Evolutionary conservation across 2,329 filamentous ascomycete species (phyloP), one percentile per base, ranked within the genome.

Genomic region (Sclerotinia trifoliorum): DNA sequence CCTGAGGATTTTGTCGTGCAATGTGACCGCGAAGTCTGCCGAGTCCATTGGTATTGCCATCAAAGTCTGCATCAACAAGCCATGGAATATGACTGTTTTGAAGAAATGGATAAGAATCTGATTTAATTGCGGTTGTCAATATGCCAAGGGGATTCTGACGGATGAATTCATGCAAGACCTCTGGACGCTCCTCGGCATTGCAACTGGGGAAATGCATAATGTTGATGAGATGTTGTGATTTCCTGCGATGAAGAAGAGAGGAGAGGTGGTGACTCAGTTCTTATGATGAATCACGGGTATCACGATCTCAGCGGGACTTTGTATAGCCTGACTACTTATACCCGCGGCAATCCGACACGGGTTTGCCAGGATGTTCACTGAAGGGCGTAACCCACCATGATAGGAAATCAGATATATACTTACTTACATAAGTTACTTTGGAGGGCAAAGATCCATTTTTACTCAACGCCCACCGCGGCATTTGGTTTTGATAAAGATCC

Each of bases 1-100:
- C 80, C 72, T 91, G 88, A 0, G 88, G 88, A 71, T 91, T 91
- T 48, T 81, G 80, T 42, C 84, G 80, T 0, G 88, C 88, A 39
- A 91, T 77, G 72, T 91, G 89, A 4, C 86, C 88, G 3, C 87
- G 82, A 3, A 91, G 80, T 3, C 49, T 71, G 0, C 68, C 69
- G 2, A 66, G 64, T 74, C 29, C 49, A n/a, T 15, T 24, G 10
- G n/a, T 29, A 19, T 55, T 65, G 3, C 32, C 35, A 21, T 65
- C 49, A n/a, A n/a, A 26, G 1, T 44, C 42, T 2, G 42, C 21
- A 15, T 65, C 51, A 6, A 65, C 10, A 19, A 56, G 19, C 24
- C 49, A 65, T 10, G 62, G 51, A 56, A 65, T 57, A 29, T 56
- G 49, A 19, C 62, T 56, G 19, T 15, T 56, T 56, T 65, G 49